A percentile compares a stretch with the other conserved stretches of the same genome.
Evolutionary conservation across 208 protist species (phyloP).

Genomic region (Crithidia mellificae): DNA sequence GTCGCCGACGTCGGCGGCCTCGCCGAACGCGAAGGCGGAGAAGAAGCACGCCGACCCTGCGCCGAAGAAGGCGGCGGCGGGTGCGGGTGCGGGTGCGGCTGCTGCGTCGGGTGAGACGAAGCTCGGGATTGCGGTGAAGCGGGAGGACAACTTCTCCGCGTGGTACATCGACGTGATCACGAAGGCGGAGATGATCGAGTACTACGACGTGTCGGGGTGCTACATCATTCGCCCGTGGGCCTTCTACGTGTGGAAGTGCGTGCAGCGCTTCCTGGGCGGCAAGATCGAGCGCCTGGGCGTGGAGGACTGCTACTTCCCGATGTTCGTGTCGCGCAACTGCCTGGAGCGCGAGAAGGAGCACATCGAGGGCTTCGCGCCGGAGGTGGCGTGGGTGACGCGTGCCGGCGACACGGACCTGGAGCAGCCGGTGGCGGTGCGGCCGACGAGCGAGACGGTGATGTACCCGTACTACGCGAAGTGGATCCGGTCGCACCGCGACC

Average conservation of each 20-base stretch:
- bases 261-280: slow-evolving; percentile 85
- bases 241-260: slow-evolving; percentile 96
- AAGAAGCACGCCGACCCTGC: slow-evolving; percentile 30
- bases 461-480: slow-evolving; percentile 98
- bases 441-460: slow-evolving; percentile 99
- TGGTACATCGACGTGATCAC: slow-evolving; percentile 98
- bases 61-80: slow-evolving; percentile 31
- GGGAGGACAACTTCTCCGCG: slow-evolving; percentile 93
- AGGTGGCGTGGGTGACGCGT: slow-evolving; percentile 94
- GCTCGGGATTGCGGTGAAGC: slow-evolving; percentile 88
- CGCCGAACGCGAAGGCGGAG: slow-evolving; percentile 29
- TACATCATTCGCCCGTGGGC: slow-evolving; percentile 98
- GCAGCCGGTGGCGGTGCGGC: slow-evolving; percentile 97
- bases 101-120: slow-evolving; percentile 54
- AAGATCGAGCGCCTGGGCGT: slow-evolving; percentile 95
- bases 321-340: slow-evolving; percentile 96
- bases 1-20: slow-evolving; percentile 19
- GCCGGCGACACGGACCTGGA: slow-evolving; percentile 86
- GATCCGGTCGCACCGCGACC: slow-evolving; percentile 98
- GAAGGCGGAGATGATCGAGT: slow-evolving; percentile 98
- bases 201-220: slow-evolving; percentile 99
- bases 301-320: slow-evolving; percentile 95
- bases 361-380: slow-evolving; percentile 98
- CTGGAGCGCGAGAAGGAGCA: slow-evolving; percentile 98
- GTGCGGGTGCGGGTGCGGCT: slow-evolving; percentile 10